Evolutionary conservation across 176 grass and related monocot species (phyloP), one percentile per base, ranked within the genome.

Genomic region (Eleusine indica): DNA sequence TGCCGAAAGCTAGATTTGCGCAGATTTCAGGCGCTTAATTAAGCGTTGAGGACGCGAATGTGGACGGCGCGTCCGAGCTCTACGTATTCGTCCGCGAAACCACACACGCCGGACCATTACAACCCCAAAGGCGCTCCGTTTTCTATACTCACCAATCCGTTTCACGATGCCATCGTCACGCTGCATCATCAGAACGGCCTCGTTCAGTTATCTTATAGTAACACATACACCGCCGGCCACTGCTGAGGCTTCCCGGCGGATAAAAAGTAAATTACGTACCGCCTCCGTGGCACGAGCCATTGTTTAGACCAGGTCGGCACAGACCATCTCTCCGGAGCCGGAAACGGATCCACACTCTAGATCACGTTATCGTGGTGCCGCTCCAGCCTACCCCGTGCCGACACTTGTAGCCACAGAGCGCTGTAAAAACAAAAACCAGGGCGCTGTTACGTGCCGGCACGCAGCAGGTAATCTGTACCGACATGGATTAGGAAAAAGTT

Each of bases 11-110:
- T 69, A 14, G 48, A 54, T 38, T 81, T 75, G 40, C 30, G 69
- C 61, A 11, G 29, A 84, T 84, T 48, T 48, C 70, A 22, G 30
- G 30, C 4, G 70, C 28, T 74, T 84, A 80, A 5, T 88, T 75
- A 74, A 9, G 1, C 19, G 6, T 17, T 37, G 28, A 28, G 16
- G 16, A 7, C 28, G 9, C 51, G 8, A 3, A 9, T 2, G 35
- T 41, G 69, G 57, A 37, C 67, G 70, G 6, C 57, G 60, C 48
- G 32, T 3, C n/a, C 7, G 53, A 54, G 32, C 73, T 53, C 43
- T 66, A 72, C 40, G 79, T 66, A n/a, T 82, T 70, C 51, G 9
- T 19, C 62, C 47, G 21, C 15, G n/a, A 47, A 61, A 37, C 70
- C 71, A 75, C 40, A 64, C 28, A 70, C 21, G 39, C 6, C n/a